Evolutionary conservation across 257 asterid species (phyloP), one percentile per base, ranked within the genome.

Genomic region (Prunella vulgaris): DNA sequence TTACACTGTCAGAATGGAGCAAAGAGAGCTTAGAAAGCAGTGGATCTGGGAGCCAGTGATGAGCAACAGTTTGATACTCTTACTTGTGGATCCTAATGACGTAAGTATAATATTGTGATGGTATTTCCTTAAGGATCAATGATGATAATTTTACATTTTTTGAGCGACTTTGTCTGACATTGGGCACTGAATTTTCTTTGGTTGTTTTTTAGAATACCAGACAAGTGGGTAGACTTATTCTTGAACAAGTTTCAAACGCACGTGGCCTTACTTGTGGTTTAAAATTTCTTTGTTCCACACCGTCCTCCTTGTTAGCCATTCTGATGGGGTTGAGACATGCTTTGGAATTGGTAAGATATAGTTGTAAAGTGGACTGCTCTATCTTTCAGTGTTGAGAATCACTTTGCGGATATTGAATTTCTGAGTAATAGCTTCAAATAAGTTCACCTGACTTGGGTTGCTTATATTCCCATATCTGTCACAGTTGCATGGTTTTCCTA

Each of bases 31-130:
- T 52, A 75, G 79, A 81, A 86, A 84, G 85, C 91, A 86, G 86
- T 93, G 96, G 97, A 84, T 83, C 69, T 93, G 99, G 99, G 99
- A 93, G 70, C 96, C 97, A 21, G 51, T 80, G 89, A 93, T 90
- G 96, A 88, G 93, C 77, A 80, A 80, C 64, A 83, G 96, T 80
- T 80, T 93, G 88, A 82, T 89, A 69, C 99, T 93, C 80, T 79
- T 89, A 79, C 96, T 93, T 73, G 84, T 86, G 83, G 99, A 93
- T 84, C 92, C 91, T 65, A 87, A 85, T 78, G 99, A 93, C 84
- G 99, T 93, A 87, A 88, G 60, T 82, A 18, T 61, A 10, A 18
- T 52, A 40, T 53, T 77, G 66, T 51, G 27, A 64, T 63, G 20
- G 46, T 64, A 74, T 65, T 52, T 17, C 64, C 42, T 66, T 64